A percentile compares a stretch with the other conserved stretches of the same genome.
These are phyloP conservation scores for Candida methanosorbosa DNA, from an alignment of 805 yeast genomes.

Conservation along the genomic window DNA sequence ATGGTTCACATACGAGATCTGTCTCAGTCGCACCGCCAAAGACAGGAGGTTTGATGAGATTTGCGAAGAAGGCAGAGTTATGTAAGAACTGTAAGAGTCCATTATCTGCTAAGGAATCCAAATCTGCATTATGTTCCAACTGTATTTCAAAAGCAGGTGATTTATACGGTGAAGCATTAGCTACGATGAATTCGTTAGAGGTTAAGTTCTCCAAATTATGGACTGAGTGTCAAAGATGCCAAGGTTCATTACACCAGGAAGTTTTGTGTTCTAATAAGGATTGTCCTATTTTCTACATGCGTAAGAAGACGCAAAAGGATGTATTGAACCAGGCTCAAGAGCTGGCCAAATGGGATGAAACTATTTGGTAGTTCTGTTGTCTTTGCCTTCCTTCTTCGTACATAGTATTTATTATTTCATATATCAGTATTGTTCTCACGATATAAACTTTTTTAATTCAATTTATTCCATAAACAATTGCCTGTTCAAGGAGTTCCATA, in stretches of 20 bases:
- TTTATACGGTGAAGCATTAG: constrained; percentile 72
- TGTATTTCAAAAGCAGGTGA: constrained; percentile 70
- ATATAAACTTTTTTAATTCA: too few species aligned
- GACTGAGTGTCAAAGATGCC: constrained; percentile 98
- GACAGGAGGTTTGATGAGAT: constrained; percentile 78
- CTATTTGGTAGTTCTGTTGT: too few species aligned
- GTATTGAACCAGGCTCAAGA: constrained; percentile 48
- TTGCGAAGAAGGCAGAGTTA: constrained; percentile 80
- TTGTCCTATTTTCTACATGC: constrained; percentile 96
- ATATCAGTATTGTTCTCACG: too few species aligned
- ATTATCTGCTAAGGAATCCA: constrained; percentile 39
- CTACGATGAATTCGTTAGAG: constrained; percentile 73
- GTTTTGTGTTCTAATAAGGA: constrained; percentile 92
- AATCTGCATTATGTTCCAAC: constrained; percentile 74
- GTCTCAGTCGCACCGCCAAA: constrained; percentile 67
- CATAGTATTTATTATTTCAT: too few species aligned
- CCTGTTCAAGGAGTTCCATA: too few species aligned
- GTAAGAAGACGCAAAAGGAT: constrained; percentile 79
- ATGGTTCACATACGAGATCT: constrained; percentile 78
- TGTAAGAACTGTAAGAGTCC: constrained; percentile 89
- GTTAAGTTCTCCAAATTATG: constrained; percentile 79
- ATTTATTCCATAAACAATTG: too few species aligned
- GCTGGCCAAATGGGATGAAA: constrained; percentile 56
- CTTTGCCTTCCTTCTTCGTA: too few species aligned
- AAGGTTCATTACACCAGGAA: constrained; percentile 92